Conservation (phyloP, 352 stramenopile genomes). For the Phytopythium vexans region DNA sequence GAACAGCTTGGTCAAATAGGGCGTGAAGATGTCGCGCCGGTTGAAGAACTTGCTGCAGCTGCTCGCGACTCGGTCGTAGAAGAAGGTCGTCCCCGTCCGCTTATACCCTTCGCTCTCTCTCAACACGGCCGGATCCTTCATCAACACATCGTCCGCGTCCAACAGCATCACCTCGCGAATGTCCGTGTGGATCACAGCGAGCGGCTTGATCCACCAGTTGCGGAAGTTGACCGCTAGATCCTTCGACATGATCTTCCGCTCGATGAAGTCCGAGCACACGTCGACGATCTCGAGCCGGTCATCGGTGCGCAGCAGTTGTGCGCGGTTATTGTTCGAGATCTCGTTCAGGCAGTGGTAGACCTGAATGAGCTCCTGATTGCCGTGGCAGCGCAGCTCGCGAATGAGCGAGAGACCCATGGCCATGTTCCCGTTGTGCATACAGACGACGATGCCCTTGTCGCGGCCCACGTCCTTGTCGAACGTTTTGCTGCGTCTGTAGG, state of each 20-base stretch:
- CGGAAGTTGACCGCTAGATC: conserved; percentile 7
- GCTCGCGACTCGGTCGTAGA: conserved; percentile 40
- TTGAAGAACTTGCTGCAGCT: conserved; percentile 23
- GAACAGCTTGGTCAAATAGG: conserved; percentile 27
- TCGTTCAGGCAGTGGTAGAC: conserved; percentile 23
- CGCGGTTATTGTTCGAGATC: conserved; percentile 4
- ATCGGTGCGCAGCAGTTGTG: conserved; percentile 2
- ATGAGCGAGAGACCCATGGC: conserved; percentile 23
- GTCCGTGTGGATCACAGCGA: conserved; percentile 15
- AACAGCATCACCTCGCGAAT: conserved; percentile 17
- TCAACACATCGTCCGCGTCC: conserved; percentile 32
- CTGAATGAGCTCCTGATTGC: conserved; percentile 19
- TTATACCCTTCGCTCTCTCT: conserved; percentile 25
- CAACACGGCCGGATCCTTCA: conserved; percentile 27
- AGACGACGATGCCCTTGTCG: conserved; percentile 15
- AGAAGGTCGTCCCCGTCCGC: conserved; percentile 34
- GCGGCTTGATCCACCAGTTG: conserved; percentile 26
- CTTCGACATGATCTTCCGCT: not conserved
- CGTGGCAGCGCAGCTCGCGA: conserved; percentile 18
- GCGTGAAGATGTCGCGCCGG: conserved; percentile 8
- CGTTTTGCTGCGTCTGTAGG: conserved; percentile 15
- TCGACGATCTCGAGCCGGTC: conserved; percentile 18
- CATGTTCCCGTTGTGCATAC: conserved; percentile 10
- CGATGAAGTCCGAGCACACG: conserved; percentile 12
- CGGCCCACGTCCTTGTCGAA: conserved; percentile 23